phyloP scores from a whole-genome alignment of 441 rosid species.

The Flueggea neowawraea region DNA sequence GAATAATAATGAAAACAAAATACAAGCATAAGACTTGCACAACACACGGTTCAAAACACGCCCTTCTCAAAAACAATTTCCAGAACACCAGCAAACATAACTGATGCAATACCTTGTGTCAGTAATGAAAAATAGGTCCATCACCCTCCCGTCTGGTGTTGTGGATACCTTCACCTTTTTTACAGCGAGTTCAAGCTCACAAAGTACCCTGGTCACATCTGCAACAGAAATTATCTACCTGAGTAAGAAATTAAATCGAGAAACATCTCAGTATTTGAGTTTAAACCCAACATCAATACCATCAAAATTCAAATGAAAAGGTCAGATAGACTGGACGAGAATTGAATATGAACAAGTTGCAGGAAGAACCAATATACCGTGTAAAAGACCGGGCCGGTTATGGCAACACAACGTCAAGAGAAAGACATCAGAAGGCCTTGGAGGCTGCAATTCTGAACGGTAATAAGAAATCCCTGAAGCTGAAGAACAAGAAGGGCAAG shows the following conservation, averaged over 20 bases:
- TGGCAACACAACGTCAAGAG: slow-evolving; percentile 65
- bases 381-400: slow-evolving; percentile 79
- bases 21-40: too few relatives aligned
- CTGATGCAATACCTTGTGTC: slow-evolving; percentile 66
- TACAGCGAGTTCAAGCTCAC: slow-evolving; percentile 78
- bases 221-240: slow-evolving; percentile 7
- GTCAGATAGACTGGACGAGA: background rate
- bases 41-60: too few relatives aligned
- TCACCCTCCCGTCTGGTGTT: slow-evolving; percentile 86
- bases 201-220: slow-evolving; percentile 82
- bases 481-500: slow-evolving; percentile 70
- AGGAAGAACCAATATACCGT: slow-evolving; percentile 40
- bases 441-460: slow-evolving; percentile 47
- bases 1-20: too few relatives aligned
- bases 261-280: background rate
- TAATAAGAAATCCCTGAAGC: slow-evolving; percentile 71
- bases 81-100: slow-evolving; percentile 1
- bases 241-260: background rate
- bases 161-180: slow-evolving; percentile 94
- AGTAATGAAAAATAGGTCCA: slow-evolving; percentile 90
- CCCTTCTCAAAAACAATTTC: too few relatives aligned
- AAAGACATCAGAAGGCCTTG: slow-evolving; percentile 69
- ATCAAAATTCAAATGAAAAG: background rate
- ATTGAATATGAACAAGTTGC: slow-evolving; percentile 1
- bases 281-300: background rate